phyloP scores from a whole-genome alignment of 352 stramenopile genomes.

The Phytophthora multivora region DNA sequence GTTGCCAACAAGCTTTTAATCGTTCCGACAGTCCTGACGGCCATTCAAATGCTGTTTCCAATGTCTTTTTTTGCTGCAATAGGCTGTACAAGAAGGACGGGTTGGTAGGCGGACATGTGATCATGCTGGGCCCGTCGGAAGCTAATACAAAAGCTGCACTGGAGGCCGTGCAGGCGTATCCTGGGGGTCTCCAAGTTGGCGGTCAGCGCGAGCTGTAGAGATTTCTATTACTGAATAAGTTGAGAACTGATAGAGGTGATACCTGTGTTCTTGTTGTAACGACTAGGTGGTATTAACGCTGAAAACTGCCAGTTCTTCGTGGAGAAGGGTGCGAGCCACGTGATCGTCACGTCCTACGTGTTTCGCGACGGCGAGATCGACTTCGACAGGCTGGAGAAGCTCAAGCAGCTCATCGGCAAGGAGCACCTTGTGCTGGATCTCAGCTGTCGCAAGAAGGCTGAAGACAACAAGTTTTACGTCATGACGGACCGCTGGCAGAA shows the following conservation, averaged over 20 bases:
- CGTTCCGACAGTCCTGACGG: background rate
- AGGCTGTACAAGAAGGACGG: constrained; percentile 93
- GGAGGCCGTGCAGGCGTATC: constrained; percentile 89
- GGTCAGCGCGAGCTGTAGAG: constrained; percentile 46
- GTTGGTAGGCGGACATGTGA: constrained; percentile 96
- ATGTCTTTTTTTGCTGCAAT: background rate
- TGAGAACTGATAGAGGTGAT: background rate
- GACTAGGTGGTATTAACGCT: constrained; percentile 86
- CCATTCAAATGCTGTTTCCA: background rate
- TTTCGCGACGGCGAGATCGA: constrained; percentile 95
- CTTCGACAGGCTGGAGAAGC: constrained; percentile 67
- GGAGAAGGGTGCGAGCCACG: constrained; percentile 95
- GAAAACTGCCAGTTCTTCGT: constrained; percentile 95
- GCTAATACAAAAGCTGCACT: constrained; percentile 92
- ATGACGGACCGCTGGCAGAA: constrained; percentile 98
- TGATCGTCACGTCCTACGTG: constrained; percentile 98
- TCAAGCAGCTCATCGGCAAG: constrained; percentile 77
- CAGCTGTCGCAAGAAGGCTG: constrained; percentile 92
- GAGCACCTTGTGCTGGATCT: constrained; percentile 94
- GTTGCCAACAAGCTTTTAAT: background rate
- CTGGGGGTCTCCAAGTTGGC: constrained; percentile 94
- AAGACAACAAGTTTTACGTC: constrained; percentile 93
- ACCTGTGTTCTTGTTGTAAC: background rate
- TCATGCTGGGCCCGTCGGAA: constrained; percentile 95
- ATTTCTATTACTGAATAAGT: background rate